Base-by-base conservation (phyloP, 805 yeast species). In the Ogataea corticis region DNA sequence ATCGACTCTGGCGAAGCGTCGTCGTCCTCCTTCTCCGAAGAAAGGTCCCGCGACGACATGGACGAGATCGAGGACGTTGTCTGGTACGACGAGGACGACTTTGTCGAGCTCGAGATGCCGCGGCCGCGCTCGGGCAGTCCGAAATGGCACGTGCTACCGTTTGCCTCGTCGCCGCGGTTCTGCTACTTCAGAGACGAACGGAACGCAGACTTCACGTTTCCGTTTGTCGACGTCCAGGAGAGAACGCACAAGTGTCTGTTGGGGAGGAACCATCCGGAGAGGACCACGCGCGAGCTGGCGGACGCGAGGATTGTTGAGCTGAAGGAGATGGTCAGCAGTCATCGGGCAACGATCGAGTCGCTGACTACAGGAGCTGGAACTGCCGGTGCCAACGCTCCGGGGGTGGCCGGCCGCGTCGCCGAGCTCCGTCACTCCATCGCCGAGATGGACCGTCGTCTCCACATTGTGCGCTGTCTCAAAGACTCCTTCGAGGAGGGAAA, bases 41-140 rank as follows among this genome's bases (percentile, higher is more conserved):
- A 38, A 11, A 39, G 37, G 23, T 23, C 41, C 31, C 32, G 42
- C 2, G 36, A 31, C 15, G 57, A 51, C 2, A 32, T 41, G 5
- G 37, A 34, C n/a, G 58, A 52, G 2, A 25, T 35, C 3, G 38
- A 46, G 28, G 59, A 55, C 33, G 35, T 48, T 19, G 48, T 44
- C 2, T 90, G 97, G 97, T 70, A 79, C 38, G 95, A 89, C 57
- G 65, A 71, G 17, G 85, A 85, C 46, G 97, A 90, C 60, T 90
- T 78, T 54, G 68, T 78, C 10, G 97, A 90, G 54, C 58, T 89
- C 34, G 87, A 85, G 48, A 67, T 73, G 39, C 73, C 77, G 4
- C 53, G 70, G 1, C 61, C 68, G 4, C 68, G 58, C 48, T 69
- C 52, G 41, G 54, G 69, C 30, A 59, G 51, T 10, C 83, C 47